A percentile compares a stretch with the other conserved stretches of the same genome.
These are phyloP conservation scores for Protomyces inundatus DNA, from an alignment of 1,139 yeast species.

Conservation along the genomic window DNA sequence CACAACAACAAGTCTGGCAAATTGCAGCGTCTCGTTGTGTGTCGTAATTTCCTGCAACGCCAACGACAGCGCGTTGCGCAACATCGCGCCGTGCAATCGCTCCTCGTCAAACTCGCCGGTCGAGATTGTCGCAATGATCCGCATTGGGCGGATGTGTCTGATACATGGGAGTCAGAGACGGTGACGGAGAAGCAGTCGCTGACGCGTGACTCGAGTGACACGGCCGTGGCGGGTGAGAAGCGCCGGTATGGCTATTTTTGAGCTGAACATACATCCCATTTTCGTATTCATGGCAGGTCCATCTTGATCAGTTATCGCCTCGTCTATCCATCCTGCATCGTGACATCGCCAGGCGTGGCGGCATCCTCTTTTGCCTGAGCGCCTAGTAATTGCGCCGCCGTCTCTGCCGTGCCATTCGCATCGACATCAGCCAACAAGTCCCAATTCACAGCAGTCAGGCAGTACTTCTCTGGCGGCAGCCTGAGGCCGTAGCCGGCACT, in stretches of 20 bases:
- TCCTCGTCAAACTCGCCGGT: background rate
- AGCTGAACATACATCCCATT: background rate
- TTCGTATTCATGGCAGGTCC: background rate
- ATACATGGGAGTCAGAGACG: background rate
- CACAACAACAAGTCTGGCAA: background rate
- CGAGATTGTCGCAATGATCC: background rate
- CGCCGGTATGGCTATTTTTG: background rate
- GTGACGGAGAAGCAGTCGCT: background rate
- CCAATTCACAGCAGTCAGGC: constrained; percentile 43
- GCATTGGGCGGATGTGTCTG: background rate
- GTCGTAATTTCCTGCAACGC: background rate
- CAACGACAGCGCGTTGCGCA: background rate
- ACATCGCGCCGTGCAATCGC: background rate
- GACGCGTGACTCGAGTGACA: background rate
- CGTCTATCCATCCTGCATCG: background rate
- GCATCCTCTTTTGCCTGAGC: background rate
- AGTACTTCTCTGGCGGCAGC: constrained; percentile 95
- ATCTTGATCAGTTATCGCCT: background rate
- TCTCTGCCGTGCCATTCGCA: background rate
- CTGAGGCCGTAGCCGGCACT: constrained; percentile 90
- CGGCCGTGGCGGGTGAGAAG: background rate
- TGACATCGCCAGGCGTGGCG: background rate
- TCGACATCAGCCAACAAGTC: background rate
- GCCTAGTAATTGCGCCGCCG: background rate
- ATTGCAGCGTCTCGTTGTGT: background rate